Base-by-base conservation (phyloP, 2,329 filamentous ascomycete genomes). In the Colletotrichum siamense region DNA sequence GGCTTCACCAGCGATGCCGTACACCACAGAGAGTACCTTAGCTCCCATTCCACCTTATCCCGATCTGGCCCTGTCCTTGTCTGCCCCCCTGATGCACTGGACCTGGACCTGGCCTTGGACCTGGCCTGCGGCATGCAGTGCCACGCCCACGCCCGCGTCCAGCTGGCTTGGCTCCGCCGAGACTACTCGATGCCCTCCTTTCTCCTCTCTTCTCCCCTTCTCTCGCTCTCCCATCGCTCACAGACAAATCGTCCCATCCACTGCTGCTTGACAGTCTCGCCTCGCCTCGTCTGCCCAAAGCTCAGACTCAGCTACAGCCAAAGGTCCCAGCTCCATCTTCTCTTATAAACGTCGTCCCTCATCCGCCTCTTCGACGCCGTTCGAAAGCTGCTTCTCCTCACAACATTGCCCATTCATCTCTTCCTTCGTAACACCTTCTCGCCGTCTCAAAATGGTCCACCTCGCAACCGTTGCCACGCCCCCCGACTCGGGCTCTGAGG, bases 391-490 rank as follows among this genome's bases (percentile, higher is more conserved):
- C 3, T 13, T 26, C 36, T 63, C 36, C n/a, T 70, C 57, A 63
- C 18, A 64, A 63, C 9, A 15, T n/a, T 32, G 32, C 26, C n/a
- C 13, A 44, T 52, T 26, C 57, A 52, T 0, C 16, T 64, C 26
- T 10, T 16, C 57, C 24, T 9, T 39, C 15, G 28, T 4, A 39
- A 15, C 55, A 24, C 55, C n/a, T 28, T 7, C 32, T 12, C n/a
- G 18, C 18, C 15, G 36, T 49, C 18, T 70, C 36, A 75, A 67
- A 34, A 77, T 77, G 75, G 75, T 75, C 34, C 76, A 77, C 66
- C 76, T 77, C 62, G 61, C 69, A 49, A 69, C 69, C 66, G 62
- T 77, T 22, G 18, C 67, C 69, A 71, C 76, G 24, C 67, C 76
- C 61, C 63, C 73, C 36, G 64, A 77, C 30, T 72, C 73, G 18